Evolutionary conservation across 192 early-diverging fungal species (phyloP).

Genomic region (Podila horticola): DNA sequence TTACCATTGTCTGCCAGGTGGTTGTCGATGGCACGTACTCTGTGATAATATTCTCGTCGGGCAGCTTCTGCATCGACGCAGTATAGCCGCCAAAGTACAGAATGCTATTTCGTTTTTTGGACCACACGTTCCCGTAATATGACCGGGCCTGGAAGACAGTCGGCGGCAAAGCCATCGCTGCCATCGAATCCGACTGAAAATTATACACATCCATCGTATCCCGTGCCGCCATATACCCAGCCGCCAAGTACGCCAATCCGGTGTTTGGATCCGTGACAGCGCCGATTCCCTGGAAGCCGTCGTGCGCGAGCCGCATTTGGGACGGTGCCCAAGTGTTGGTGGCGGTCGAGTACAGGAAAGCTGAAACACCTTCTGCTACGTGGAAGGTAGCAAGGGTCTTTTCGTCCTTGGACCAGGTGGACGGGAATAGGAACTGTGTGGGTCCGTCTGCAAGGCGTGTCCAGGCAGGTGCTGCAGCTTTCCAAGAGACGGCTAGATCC

Average conservation of each 20-base stretch:
- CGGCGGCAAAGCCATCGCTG: neutral
- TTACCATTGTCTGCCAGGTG: neutral
- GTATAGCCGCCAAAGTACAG: slow-evolving; percentile 7
- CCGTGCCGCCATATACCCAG: slow-evolving; percentile 3
- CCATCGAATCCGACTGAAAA: slow-evolving; percentile 4
- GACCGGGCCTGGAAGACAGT: neutral
- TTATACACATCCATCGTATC: slow-evolving; percentile 15
- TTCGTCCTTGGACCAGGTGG: neutral
- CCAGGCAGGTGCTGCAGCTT: neutral
- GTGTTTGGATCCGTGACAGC: slow-evolving; percentile 26
- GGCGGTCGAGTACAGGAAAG: neutral
- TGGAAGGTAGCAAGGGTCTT: neutral
- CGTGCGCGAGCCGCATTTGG: neutral
- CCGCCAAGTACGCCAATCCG: slow-evolving; percentile 25
- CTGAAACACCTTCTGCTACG: neutral
- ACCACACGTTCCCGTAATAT: neutral
- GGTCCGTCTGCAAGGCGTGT: neutral
- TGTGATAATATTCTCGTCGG: neutral
- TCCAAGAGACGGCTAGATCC: slow-evolving; percentile 7
- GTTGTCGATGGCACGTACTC: neutral
- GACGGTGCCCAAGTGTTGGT: neutral
- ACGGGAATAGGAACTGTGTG: neutral
- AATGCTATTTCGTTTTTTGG: neutral
- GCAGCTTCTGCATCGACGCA: neutral
- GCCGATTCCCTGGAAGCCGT: slow-evolving; percentile 6